A percentile compares a stretch with the other conserved stretches of the same genome.
Conservation (phyloP, 208 protist genomes). For the Crithidia brevicula region DNA sequence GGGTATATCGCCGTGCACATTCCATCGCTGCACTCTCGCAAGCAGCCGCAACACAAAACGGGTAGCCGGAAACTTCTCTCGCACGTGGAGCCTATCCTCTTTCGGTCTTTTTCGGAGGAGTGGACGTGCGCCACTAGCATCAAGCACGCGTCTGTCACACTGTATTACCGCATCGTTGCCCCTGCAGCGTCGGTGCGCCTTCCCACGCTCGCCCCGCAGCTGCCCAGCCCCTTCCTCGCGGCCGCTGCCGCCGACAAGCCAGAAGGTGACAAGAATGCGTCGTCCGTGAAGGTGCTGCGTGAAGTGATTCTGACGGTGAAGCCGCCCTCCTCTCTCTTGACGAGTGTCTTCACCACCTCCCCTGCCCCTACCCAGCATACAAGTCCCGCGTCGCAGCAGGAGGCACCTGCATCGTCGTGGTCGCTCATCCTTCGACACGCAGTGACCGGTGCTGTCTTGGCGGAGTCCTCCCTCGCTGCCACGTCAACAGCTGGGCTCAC, state of each 20-base stretch:
- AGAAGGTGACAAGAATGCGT: no score
- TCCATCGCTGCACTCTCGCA: background rate
- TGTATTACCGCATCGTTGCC: constrained; percentile 35
- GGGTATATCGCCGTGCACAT: constrained; percentile 30
- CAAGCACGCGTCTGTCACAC: background rate
- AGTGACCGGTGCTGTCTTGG: constrained; percentile 18
- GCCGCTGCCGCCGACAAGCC: background rate
- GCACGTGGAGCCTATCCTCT: constrained; percentile 19
- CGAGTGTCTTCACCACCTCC: background rate
- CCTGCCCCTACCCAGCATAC: background rate
- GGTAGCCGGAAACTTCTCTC: background rate
- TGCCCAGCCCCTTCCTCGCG: background rate
- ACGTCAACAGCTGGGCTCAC: constrained; percentile 1
- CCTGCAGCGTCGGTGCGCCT: constrained; percentile 8
- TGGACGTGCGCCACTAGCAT: constrained; percentile 7
- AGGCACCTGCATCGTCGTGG: background rate
- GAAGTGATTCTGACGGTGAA: constrained; percentile 23
- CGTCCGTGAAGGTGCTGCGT: constrained; percentile 5
- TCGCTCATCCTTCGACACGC: constrained; percentile 19
- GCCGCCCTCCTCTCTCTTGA: constrained; percentile 4
- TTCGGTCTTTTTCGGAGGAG: constrained; percentile 14
- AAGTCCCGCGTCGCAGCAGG: background rate
- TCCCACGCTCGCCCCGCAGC: constrained; percentile 14
- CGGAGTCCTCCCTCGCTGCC: background rate
- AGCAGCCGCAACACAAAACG: background rate